Conservation (phyloP, 345 rosid species). For the Lumnitzera littorea region DNA sequence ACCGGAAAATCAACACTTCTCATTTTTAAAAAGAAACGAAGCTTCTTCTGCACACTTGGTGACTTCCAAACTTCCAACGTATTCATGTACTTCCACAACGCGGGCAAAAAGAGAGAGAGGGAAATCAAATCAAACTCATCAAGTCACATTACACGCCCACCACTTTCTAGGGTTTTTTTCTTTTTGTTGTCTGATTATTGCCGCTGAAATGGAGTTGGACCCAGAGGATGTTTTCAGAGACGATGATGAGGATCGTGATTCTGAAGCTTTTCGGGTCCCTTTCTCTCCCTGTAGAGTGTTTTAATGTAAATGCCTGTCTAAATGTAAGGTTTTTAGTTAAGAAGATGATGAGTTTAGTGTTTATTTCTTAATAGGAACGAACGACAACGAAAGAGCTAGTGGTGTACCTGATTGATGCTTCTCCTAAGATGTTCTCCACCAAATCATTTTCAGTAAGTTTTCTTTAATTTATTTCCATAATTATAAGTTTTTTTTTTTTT, state of each 20-base stretch:
- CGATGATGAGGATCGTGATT: constrained; percentile 66
- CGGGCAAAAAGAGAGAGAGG: background rate
- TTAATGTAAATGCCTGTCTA: too few relatives aligned
- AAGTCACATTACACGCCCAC: background rate
- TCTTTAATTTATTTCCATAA: background rate
- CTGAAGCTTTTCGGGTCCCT: constrained; percentile 47
- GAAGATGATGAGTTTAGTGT: background rate
- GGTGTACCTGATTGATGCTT: constrained; percentile 79
- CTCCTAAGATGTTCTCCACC: constrained; percentile 73
- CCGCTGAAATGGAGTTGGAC: constrained; percentile 52
- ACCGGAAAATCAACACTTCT: too few relatives aligned
- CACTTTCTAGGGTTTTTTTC: too few relatives aligned
- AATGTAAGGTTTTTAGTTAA: background rate
- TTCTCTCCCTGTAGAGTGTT: background rate
- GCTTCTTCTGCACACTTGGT: too few relatives aligned
- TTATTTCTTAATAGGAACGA: constrained; percentile 32
- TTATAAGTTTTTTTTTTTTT: background rate
- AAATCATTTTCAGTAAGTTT: constrained; percentile 46
- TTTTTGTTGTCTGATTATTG: background rate
- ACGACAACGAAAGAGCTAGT: constrained; percentile 62
- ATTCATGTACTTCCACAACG: background rate
- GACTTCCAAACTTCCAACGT: too few relatives aligned
- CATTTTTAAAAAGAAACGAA: too few relatives aligned
- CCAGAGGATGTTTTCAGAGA: constrained; percentile 91
- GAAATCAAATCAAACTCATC: background rate